Evolutionary conservation across 2,329 filamentous ascomycete genomes (phyloP).

Genomic region (Botrytis elliptica): DNA sequence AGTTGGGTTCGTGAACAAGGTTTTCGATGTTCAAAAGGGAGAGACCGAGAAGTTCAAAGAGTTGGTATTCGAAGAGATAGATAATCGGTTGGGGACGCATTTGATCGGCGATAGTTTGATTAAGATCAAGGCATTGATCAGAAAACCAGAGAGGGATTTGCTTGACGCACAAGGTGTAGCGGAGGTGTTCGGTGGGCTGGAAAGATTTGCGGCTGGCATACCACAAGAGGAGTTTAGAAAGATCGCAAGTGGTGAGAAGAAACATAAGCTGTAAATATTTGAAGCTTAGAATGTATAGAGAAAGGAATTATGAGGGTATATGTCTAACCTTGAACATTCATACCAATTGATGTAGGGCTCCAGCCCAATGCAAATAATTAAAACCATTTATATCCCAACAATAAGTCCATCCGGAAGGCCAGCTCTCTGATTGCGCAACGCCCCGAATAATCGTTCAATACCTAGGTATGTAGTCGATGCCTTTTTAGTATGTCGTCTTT

Average conservation of each 20-base stretch:
- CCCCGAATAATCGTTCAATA: background rate
- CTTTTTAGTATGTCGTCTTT: background rate
- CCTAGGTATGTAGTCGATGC: background rate
- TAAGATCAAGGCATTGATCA: slow-evolving; percentile 81
- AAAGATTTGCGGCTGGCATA: slow-evolving; percentile 63
- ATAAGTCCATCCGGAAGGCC: background rate
- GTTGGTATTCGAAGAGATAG: slow-evolving; percentile 74
- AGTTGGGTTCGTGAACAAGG: slow-evolving; percentile 81
- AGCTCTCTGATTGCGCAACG: background rate
- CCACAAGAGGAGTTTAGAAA: slow-evolving; percentile 88
- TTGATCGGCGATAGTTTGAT: slow-evolving; percentile 75
- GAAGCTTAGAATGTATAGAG: slow-evolving; percentile 12
- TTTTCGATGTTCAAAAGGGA: slow-evolving; percentile 61
- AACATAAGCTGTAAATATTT: slow-evolving; percentile 74
- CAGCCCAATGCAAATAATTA: background rate
- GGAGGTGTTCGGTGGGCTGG: slow-evolving; percentile 83
- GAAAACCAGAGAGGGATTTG: slow-evolving; percentile 67
- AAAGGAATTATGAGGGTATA: slow-evolving; percentile 3
- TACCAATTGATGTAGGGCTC: background rate
- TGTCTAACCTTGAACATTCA: slow-evolving; percentile 7
- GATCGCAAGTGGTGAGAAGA: slow-evolving; percentile 84
- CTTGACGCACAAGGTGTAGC: slow-evolving; percentile 75
- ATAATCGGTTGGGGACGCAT: slow-evolving; percentile 77
- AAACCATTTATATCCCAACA: background rate
- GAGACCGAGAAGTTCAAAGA: slow-evolving; percentile 68